Percentiles rank a stretch among this genome's conserved stretches.
Conservation (phyloP, 2,329 filamentous ascomycete genomes). For the Samsoniella hepiali region DNA sequence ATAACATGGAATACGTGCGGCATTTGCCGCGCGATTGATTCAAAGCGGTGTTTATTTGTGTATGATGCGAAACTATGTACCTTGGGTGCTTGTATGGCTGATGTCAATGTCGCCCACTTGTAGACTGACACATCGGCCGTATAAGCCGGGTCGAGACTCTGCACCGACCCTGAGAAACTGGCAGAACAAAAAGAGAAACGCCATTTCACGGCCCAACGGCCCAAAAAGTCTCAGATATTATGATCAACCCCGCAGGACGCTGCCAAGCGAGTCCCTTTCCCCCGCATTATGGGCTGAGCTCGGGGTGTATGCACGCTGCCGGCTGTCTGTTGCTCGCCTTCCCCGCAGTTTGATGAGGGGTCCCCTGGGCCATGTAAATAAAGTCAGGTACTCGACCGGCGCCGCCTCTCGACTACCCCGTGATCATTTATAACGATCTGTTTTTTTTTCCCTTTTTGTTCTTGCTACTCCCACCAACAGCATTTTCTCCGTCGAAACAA, state of each 20-base stretch:
- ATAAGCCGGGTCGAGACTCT: background rate
- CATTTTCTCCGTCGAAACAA: background rate
- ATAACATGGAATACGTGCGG: background rate
- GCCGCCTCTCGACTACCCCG: background rate
- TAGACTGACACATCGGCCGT: background rate
- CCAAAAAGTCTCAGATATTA: background rate
- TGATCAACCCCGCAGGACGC: background rate
- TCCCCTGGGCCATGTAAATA: background rate
- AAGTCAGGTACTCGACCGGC: slow-evolving; percentile 1
- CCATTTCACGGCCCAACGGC: background rate
- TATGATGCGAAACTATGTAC: background rate
- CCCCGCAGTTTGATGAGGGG: slow-evolving; percentile 13
- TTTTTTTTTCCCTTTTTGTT: background rate
- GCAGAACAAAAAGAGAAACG: background rate
- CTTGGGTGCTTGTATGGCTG: background rate
- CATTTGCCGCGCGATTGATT: background rate
- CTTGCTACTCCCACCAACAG: no score
- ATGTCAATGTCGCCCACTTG: background rate
- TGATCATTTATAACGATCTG: no score
- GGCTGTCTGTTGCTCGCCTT: background rate
- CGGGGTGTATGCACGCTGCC: background rate
- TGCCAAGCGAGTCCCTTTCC: background rate
- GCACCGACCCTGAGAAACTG: background rate
- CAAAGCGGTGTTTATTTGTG: background rate
- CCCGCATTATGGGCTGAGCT: slow-evolving; percentile 10